Evolutionary conservation across 1,284 basidiomycete genomes (phyloP), one percentile per base, ranked within the genome.

Genomic region (Cryptococcus sp.): DNA sequence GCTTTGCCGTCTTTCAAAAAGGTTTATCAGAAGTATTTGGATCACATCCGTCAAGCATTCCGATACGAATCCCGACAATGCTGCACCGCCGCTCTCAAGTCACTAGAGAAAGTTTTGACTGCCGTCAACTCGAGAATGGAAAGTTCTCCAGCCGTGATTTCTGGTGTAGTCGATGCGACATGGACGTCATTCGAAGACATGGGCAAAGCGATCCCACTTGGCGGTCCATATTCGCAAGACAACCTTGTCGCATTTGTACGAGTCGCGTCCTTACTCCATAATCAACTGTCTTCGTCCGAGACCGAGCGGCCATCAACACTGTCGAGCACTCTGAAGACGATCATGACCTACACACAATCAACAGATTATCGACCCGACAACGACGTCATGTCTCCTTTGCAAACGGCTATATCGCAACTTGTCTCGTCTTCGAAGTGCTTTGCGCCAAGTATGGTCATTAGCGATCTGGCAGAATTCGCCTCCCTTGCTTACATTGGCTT

Each of bases 311-410:
- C 91, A 44, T 82, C 82, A 3, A 81, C 85, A 13, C 79, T 97
- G 41, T 87, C 94, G 81, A 79, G 79, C 15, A 88, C 93, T 49
- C 78, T 95, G 54, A 92, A 92, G 80, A 85, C 85, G 5, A 83
- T 91, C 48, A 80, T 95, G 59, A 89, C 88, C 0, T 97, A 96
- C 72, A 80, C 86, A 1, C 82, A 82, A 57, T 94, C 91, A 1
- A 86, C 88, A 4, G 92, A 95, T 70, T 93, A 91, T 72, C 82
- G 91, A 48, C 87, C 89, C 5, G 94, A 99, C 70, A 82, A 92
- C 48, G 93, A 97, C 69, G 79, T 81, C 41, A 80, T 96, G 56
- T 87, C 89, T 20, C 91, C 91, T 20, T 83, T 96, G 1, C 91
- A 93, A 84, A 80, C 84, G 3, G 84, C 85, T 13, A 85, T 96